Evolutionary conservation across 75 land plant species (phyloP), one percentile per base, ranked within the genome.

Genomic region (Larix kaempferi): DNA sequence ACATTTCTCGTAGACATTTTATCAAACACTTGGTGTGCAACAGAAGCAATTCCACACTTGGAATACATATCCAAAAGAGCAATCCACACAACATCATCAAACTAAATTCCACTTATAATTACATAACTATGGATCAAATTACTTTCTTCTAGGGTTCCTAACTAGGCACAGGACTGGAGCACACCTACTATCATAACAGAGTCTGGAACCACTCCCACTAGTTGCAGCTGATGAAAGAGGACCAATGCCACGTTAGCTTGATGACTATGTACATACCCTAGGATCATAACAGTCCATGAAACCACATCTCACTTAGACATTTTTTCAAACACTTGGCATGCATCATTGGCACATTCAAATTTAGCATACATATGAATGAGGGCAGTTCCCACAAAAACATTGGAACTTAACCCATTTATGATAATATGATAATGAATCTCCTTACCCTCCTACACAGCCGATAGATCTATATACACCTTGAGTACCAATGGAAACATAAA

Each of bases 231-330:
- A 17, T 80, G 54, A 77, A 89, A 89, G 4, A 76, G 33, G n/a
- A 29, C 23, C 37, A 90, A 62, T 1, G 56, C 66, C 7, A 86
- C 72, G 0, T 56, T 14, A 2, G 78, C 88, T 41, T 59, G 23
- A 2, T 17, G 74, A 73, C 87, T 76, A 15, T 84, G 82, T 5
- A 75, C 77, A 71, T 86, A 89, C 23, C 83, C 87, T 8, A 79
- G 74, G 39, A 91, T 89, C 52, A 94, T 83, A 16, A 92, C 84
- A 80, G 89, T 91, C 96, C 96, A 94, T 52, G 94, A 86, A 12
- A 91, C 88, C 6, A 83, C 59, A 75, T 94, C 94, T 74, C 80
- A 79, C 16, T 83, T 75, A 17, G 82, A 78, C 84, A 93, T 84
- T 15, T 74, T 59, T 11, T 84, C 82, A 76, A 93, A 93, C 69